Evolutionary conservation across 73 alveolate genomes (phyloP).

Genomic region (Loxodes magnus): DNA sequence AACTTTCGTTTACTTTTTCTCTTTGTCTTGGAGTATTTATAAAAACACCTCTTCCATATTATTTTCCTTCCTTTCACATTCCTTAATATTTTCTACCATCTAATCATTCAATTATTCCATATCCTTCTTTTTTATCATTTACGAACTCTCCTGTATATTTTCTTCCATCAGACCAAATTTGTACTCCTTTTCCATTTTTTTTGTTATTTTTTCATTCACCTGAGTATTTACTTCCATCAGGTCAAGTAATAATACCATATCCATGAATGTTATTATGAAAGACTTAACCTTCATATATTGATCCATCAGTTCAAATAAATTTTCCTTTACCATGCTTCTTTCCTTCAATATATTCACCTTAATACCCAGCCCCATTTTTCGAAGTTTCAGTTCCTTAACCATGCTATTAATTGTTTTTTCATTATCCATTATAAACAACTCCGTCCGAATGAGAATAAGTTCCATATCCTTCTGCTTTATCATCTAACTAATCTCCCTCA

Average conservation of each 20-base stretch:
- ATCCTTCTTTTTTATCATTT: constrained; percentile 67
- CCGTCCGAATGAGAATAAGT: constrained; percentile 69
- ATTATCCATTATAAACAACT: constrained; percentile 75
- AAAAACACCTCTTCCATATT: constrained; percentile 64
- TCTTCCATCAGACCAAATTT: constrained; percentile 76
- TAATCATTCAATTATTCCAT: constrained; percentile 61
- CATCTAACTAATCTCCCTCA: constrained; percentile 92
- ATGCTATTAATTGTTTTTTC: constrained; percentile 79
- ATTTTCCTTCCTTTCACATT: constrained; percentile 63
- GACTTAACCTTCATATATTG: constrained; percentile 47
- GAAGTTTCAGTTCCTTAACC: constrained; percentile 70
- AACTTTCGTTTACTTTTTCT: constrained; percentile 33
- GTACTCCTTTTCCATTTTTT: constrained; percentile 72
- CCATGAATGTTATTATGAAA: constrained; percentile 49
- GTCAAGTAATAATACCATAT: constrained; percentile 39
- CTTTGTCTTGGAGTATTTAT: constrained; percentile 16
- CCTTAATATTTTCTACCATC: constrained; percentile 78
- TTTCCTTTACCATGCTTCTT: constrained; percentile 63
- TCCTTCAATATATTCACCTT: constrained; percentile 61
- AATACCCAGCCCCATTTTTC: constrained; percentile 53
- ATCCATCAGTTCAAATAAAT: constrained; percentile 46
- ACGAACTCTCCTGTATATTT: constrained; percentile 60
- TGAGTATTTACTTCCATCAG: constrained; percentile 56
- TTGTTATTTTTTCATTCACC: constrained; percentile 56
- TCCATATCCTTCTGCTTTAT: constrained; percentile 83